phyloP scores from a whole-genome alignment of 2,329 filamentous ascomycete genomes.

The Botrytis tulipae region DNA sequence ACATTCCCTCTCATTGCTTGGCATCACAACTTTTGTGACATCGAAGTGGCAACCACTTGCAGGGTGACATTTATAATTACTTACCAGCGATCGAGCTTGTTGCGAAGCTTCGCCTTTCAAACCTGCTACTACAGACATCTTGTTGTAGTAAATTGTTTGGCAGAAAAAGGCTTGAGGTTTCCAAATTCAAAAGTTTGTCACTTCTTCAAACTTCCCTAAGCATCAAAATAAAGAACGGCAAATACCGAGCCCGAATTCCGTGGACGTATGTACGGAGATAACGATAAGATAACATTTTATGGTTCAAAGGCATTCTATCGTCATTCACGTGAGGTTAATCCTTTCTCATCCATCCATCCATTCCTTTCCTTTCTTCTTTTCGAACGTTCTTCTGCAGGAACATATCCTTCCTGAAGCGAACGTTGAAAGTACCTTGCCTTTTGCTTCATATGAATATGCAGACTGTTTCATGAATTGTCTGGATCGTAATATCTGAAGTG shows the following conservation, averaged over 20 bases:
- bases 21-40: not conserved
- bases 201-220: slow-evolving; percentile 16
- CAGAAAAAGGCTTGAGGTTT: not conserved
- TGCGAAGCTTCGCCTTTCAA: slow-evolving; percentile 34
- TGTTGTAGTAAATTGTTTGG: slow-evolving; percentile 18
- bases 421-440: not conserved
- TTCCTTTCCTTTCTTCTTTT: not conserved
- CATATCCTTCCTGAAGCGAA: not conserved
- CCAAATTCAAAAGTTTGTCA: slow-evolving; percentile 14
- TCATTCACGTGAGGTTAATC: not conserved
- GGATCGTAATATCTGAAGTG: not conserved
- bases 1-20: not conserved
- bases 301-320: not conserved
- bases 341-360: not conserved
- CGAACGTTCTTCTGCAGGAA: not conserved
- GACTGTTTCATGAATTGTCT: not conserved
- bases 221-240: slow-evolving; percentile 15
- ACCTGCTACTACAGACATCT: slow-evolving; percentile 34
- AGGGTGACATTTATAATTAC: slow-evolving; percentile 16
- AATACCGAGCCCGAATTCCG: slow-evolving; percentile 10
- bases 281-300: not conserved
- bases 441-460: not conserved
- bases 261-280: not conserved
- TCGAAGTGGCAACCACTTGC: slow-evolving; percentile 15
- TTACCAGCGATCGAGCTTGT: slow-evolving; percentile 39